Evolutionary conservation across 148 eudicot species (phyloP).

Genomic region (Rhododendron simsii): DNA sequence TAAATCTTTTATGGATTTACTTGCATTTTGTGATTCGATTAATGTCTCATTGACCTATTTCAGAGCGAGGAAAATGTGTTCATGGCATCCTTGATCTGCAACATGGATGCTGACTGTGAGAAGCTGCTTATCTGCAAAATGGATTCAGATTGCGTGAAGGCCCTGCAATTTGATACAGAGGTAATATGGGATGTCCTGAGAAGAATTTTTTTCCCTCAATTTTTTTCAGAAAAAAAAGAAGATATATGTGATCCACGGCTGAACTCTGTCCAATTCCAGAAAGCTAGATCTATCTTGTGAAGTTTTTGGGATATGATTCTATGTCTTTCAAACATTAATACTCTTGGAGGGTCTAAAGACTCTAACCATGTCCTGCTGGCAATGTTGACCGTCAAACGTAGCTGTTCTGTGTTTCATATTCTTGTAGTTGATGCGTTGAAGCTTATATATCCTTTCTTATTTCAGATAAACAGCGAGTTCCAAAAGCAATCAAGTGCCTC

Average conservation of each 20-base stretch:
- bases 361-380: not conserved
- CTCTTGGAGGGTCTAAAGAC: not conserved
- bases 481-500: constrained; percentile 26
- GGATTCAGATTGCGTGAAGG: constrained; percentile 86
- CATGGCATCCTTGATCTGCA: constrained; percentile 92
- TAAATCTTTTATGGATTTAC: not conserved
- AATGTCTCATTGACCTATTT: not conserved
- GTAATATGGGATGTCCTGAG: constrained; percentile 28
- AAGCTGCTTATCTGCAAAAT: constrained; percentile 87
- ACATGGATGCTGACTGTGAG: constrained; percentile 75
- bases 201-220: not conserved
- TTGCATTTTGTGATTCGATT: not conserved
- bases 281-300: not conserved
- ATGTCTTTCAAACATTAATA: not conserved
- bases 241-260: not conserved
- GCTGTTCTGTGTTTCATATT: not conserved
- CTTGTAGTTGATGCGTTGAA: not conserved
- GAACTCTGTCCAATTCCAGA: constrained; percentile 4
- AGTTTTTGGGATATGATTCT: not conserved
- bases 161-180: constrained; percentile 85
- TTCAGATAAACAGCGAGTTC: constrained; percentile 40
- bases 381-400: not conserved
- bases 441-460: constrained; percentile 1
- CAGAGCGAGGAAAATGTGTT: constrained; percentile 79
- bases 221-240: not conserved